These are phyloP conservation scores for Cercospora zeae-maydis DNA, from an alignment of 2,329 filamentous ascomycete species.

Conservation along the genomic window DNA sequence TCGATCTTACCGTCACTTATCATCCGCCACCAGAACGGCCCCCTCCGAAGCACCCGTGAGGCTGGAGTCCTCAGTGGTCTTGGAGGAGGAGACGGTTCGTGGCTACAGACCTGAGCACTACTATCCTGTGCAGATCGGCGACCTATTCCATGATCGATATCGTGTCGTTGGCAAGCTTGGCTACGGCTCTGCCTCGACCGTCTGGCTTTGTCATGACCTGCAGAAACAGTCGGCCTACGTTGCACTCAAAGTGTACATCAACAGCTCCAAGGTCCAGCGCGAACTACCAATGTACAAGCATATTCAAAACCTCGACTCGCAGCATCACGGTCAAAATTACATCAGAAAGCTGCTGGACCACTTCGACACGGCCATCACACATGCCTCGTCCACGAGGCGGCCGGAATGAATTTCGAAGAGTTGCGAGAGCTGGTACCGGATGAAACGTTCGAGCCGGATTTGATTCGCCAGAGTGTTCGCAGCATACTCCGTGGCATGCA, in stretches of 20 bases:
- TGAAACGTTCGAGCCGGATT: background rate
- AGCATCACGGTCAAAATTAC: constrained; percentile 33
- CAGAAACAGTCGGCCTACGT: constrained; percentile 29
- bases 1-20: background rate
- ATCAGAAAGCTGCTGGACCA: constrained; percentile 38
- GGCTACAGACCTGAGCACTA: constrained; percentile 34
- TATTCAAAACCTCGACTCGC: constrained; percentile 26
- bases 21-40: background rate
- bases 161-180: constrained; percentile 45
- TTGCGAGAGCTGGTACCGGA: background rate
- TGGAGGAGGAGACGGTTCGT: constrained; percentile 33
- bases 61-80: background rate
- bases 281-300: constrained; percentile 35
- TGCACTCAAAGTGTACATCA: constrained; percentile 39
- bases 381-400: constrained; percentile 32
- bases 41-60: background rate
- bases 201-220: constrained; percentile 45
- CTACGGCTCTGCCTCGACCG: constrained; percentile 42
- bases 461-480: background rate
- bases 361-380: constrained; percentile 39
- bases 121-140: constrained; percentile 39
- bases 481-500: background rate
- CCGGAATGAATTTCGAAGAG: background rate
- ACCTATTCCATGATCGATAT: constrained; percentile 37
- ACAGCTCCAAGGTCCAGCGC: constrained; percentile 30